Evolutionary conservation across 2,329 filamentous ascomycete genomes (phyloP), one percentile per base, ranked within the genome.

Genomic region (Fusarium napiforme): DNA sequence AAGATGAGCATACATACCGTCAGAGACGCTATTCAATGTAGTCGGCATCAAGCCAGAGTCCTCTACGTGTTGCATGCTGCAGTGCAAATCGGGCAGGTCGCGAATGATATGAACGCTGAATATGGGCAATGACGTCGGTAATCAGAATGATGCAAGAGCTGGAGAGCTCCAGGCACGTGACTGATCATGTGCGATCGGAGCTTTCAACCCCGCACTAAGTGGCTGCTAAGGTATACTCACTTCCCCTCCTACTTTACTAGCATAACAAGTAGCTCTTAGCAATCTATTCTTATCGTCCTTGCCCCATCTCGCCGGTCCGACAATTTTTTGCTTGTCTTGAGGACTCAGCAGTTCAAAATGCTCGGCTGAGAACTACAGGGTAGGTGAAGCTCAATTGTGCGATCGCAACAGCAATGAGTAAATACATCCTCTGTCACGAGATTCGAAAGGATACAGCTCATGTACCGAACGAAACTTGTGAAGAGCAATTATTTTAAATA

Each of bases 391-490:
- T n/a, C 19, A 49, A n/a, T 32, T 32, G 5, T 49, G 28, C 28
- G 21, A 32, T n/a, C 9, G 12, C 5, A 32, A 5, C 14, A 49
- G 14, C 28, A 18, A 30, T n/a, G 21, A 49, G 28, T 18, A 49
- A 23, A 32, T 28, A 49, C 5, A 14, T n/a, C 30, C 26, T 16
- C 6, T 5, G 9, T 32, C 4, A 15, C 28, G 21, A 9, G 9
- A 32, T 49, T 5, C 5, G 5, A 19, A 32, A 15, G 7, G 14
- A 11, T 3, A 1, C 30, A 16, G 1, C 18, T 32, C 19, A 19
- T n/a, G 2, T n/a, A 3, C 9, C 0, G n/a, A 3, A 10, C 1
- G 28, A 32, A 32, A 0, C 3, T n/a, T 6, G 1, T 5, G 9
- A 10, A 16, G 14, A 34, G 7, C 2, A 34, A 16, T 15, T 16